Evolutionary conservation across 1,139 yeast genomes (phyloP).

Genomic region (Schwanniomyces etchellsii): DNA sequence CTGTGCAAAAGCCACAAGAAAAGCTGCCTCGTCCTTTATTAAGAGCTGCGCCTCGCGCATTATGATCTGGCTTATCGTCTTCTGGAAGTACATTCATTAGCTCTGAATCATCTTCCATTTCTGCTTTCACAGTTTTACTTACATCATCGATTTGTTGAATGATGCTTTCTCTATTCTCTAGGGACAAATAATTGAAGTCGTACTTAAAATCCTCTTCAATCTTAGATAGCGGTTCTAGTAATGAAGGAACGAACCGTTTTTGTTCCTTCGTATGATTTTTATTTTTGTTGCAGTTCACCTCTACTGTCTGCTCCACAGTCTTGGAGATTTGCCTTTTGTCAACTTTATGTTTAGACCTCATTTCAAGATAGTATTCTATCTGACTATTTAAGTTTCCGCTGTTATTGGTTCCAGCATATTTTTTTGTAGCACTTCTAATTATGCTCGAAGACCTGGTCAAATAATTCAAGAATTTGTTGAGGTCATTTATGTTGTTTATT

Average conservation of each 20-base stretch:
- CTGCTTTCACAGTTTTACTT: conserved; percentile 80
- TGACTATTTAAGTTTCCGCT: conserved; percentile 24
- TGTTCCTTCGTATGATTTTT: background rate
- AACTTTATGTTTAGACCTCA: conserved; percentile 20
- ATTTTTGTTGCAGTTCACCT: too few relatives aligned
- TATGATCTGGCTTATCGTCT: background rate
- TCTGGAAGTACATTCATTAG: conserved; percentile 1
- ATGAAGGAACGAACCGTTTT: background rate
- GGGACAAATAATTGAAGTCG: too few relatives aligned
- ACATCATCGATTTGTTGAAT: background rate
- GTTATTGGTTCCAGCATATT: conserved; percentile 9
- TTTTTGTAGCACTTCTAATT: conserved; percentile 38
- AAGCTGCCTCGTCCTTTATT: conserved; percentile 7
- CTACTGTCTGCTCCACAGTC: too few relatives aligned
- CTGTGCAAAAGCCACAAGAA: conserved; percentile 40
- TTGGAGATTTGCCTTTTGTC: too few relatives aligned
- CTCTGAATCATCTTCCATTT: conserved; percentile 84
- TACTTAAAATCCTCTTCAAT: too few relatives aligned
- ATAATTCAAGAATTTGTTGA: conserved; percentile 38
- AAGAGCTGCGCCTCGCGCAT: background rate
- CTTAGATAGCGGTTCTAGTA: background rate
- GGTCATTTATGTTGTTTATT: conserved; percentile 37
- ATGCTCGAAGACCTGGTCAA: conserved; percentile 34
- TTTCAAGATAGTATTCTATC: conserved; percentile 28
- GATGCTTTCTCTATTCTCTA: background rate